Base-by-base conservation (phyloP, 495 filamentous ascomycete genomes). In the Hypoxylon trugodes region DNA sequence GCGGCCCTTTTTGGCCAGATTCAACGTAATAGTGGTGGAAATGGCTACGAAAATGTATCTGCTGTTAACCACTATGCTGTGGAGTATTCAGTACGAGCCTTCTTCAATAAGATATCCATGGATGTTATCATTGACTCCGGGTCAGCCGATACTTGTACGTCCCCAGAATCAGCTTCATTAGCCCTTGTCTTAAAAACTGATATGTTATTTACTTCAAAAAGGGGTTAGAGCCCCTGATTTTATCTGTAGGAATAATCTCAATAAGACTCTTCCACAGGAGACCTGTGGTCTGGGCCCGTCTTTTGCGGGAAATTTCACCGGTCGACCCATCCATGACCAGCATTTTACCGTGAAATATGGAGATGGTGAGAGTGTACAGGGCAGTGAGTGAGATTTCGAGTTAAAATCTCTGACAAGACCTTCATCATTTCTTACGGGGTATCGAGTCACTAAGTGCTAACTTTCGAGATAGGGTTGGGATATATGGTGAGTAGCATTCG, bases 101-200 rank as follows among this genome's bases (percentile, higher is more conserved):
- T 38, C 26, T 78, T 73, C 68, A 65, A 72, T 33, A 66, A 65
- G 6, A 49, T 52, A 6, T 60, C 57, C 0, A 48, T 74, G 50
- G 37, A 48, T 18, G 35, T 87, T 10, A 70, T 88, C 0, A 72
- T 90, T 46, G 88, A 89, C 69, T 89, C 86, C 2, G 86, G 87
- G 13, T 87, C 83, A 73, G 81, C 80, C 37, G 88, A 90, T 64
- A 87, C 85, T 6, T 89, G 86, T 65, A 53, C 15, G 61, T 38
- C 30, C 1, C 4, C n/a, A n/a, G n/a, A n/a, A n/a, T n/a, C n/a
- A n/a, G n/a, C 36, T 40, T 15, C 4, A 2, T 7, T 36, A 3
- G 8, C 36, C 36, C 36, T 16, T 2, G 13, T 2, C 4, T 13
- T 13, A 18, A 13, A 70, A 69, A 83, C 7, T 43, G 5, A 10